Conservation (phyloP, 257 asterid genomes). For the Solanum virginianum region DNA sequence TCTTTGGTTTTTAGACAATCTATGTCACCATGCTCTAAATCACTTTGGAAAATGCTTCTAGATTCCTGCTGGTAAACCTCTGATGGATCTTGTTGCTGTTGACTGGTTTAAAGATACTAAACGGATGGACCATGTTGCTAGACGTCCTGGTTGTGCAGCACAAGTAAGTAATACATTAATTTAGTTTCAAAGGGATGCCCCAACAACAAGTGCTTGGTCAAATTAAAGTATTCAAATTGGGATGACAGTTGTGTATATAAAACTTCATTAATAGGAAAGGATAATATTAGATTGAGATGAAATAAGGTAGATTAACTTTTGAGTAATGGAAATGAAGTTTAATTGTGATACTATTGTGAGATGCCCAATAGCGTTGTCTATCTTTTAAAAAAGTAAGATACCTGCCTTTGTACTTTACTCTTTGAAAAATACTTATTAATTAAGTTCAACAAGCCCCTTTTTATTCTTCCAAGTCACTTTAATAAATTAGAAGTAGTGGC, state of each 20-base stretch:
- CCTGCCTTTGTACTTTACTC: background rate
- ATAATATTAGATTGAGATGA: background rate
- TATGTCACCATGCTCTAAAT: slow-evolving; percentile 10
- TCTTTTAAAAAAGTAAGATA: background rate
- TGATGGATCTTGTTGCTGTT: slow-evolving; percentile 96
- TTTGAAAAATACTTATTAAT: background rate
- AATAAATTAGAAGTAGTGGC: background rate
- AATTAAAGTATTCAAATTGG: background rate
- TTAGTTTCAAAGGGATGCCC: background rate
- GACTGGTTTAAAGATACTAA: slow-evolving; percentile 96
- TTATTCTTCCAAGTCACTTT: background rate
- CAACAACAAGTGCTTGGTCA: background rate
- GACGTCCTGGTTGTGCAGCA: slow-evolving; percentile 91
- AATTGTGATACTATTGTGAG: background rate
- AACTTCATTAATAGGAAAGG: background rate
- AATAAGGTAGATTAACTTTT: background rate
- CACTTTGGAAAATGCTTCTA: slow-evolving; percentile 13
- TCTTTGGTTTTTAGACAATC: background rate
- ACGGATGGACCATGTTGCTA: slow-evolving; percentile 95
- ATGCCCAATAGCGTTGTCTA: background rate
- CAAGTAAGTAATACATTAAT: slow-evolving; percentile 38
- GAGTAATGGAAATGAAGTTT: background rate
- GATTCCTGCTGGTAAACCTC: slow-evolving; percentile 90
- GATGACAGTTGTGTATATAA: background rate
- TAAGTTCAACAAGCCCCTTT: background rate